Conservation (phyloP, 768 basidiomycete genomes). For the Hygrocybe punicea region DNA sequence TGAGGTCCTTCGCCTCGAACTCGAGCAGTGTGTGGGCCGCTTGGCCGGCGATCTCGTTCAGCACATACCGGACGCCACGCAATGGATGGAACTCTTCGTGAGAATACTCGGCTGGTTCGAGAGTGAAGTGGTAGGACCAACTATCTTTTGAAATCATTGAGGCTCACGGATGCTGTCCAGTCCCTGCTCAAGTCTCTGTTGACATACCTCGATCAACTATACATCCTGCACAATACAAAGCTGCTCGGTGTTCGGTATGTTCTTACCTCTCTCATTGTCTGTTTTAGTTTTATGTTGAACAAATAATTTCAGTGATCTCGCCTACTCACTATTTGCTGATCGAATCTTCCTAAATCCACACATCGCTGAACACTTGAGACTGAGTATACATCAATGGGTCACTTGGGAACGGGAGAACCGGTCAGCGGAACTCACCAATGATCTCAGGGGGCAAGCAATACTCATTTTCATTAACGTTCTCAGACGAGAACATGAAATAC, state of each 20-base stretch:
- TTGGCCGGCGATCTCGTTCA: conserved; percentile 40
- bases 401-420: conserved; percentile 49
- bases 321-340: conserved; percentile 50
- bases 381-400: conserved; percentile 50
- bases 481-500: conserved; percentile 39
- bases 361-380: conserved; percentile 44
- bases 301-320: conserved; percentile 46
- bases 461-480: background rate
- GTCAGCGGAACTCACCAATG: conserved; percentile 18
- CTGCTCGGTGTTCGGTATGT: conserved; percentile 47
- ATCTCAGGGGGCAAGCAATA: background rate
- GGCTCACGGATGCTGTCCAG: conserved; percentile 29
- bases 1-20: conserved; percentile 51
- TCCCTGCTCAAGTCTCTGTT: conserved; percentile 58
- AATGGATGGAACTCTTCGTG: conserved; percentile 61
- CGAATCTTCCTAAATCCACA: conserved; percentile 48
- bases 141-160: background rate
- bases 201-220: conserved; percentile 69
- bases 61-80: conserved; percentile 30
- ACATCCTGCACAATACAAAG: conserved; percentile 43
- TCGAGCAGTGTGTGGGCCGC: conserved; percentile 51
- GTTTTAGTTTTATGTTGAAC: conserved; percentile 13
- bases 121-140: conserved; percentile 52
- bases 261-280: background rate
- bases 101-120: conserved; percentile 61